Evolutionary conservation across 768 basidiomycete genomes (phyloP).

Genomic region (Naganishia friedmannii): DNA sequence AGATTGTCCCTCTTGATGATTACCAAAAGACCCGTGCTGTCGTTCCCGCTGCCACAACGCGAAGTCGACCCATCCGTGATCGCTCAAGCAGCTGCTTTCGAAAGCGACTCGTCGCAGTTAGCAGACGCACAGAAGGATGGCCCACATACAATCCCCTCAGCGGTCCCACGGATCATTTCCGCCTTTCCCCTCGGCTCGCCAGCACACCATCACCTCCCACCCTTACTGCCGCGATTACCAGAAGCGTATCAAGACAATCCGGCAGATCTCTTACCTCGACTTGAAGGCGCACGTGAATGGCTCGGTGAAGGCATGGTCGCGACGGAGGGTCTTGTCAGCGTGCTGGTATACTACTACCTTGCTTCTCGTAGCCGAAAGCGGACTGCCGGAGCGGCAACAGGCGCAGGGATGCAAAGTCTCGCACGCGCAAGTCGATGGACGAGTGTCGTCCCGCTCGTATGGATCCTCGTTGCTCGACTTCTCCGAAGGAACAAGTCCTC

Average conservation of each 20-base stretch:
- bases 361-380: neutral
- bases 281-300: slow-evolving; percentile 32
- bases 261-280: slow-evolving; percentile 36
- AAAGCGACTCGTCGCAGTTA: neutral
- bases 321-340: slow-evolving; percentile 33
- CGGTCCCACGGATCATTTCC: slow-evolving; percentile 53
- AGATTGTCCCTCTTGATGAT: slow-evolving; percentile 8
- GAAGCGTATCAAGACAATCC: slow-evolving; percentile 37
- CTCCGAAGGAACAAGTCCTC: slow-evolving; percentile 3
- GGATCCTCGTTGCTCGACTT: slow-evolving; percentile 16
- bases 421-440: slow-evolving; percentile 51
- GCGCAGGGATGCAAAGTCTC: slow-evolving; percentile 30
- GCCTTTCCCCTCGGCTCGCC: slow-evolving; percentile 44
- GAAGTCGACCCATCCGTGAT: slow-evolving; percentile 76
- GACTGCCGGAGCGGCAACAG: neutral
- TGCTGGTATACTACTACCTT: slow-evolving; percentile 26
- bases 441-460: slow-evolving; percentile 48
- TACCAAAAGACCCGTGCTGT: slow-evolving; percentile 68
- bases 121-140: too few relatives aligned
- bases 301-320: slow-evolving; percentile 37
- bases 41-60: slow-evolving; percentile 78
- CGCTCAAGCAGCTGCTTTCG: slow-evolving; percentile 43
- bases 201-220: slow-evolving; percentile 61
- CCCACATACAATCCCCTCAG: slow-evolving; percentile 1
- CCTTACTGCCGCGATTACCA: slow-evolving; percentile 35